Percentiles rank a stretch among this genome's conserved stretches.
Conservation (phyloP, 148 eudicot species). For the Selenicereus undatus region DNA sequence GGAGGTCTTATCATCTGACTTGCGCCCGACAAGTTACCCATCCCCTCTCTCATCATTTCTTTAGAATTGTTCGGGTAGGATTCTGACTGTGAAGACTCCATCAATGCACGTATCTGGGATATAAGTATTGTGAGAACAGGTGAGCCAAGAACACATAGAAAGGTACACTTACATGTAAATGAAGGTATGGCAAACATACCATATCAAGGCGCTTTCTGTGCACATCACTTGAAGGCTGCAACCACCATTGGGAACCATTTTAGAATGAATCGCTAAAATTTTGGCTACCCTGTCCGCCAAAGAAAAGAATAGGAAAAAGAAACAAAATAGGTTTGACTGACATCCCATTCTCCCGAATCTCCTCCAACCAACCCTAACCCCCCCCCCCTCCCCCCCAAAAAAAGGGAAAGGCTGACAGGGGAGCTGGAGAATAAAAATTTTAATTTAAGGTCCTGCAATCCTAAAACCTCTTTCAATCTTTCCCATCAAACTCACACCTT, state of each 20-base stretch:
- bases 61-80: conserved; percentile 39
- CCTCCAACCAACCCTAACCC: no score
- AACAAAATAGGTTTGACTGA: not conserved
- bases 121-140: not conserved
- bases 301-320: not conserved
- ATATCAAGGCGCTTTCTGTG: conserved; percentile 76
- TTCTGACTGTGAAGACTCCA: conserved; percentile 65
- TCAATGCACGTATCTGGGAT: conserved; percentile 58
- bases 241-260: conserved; percentile 17
- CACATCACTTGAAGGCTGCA: conserved; percentile 73
- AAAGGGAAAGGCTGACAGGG: no score
- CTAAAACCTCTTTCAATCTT: not conserved
- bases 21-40: conserved; percentile 38
- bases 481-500: not conserved
- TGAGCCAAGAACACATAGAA: not conserved
- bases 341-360: not conserved
- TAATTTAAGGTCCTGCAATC: not conserved
- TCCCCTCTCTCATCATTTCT: conserved; percentile 51
- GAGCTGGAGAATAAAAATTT: not conserved
- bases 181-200: conserved; percentile 37
- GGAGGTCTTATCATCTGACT: conserved; percentile 65
- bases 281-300: not conserved
- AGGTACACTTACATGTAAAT: conserved; percentile 6
- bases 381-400: no score
- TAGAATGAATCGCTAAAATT: conserved; percentile 3